phyloP scores from a whole-genome alignment of 2,329 filamentous ascomycete species.

The Shiraia bambusicola region DNA sequence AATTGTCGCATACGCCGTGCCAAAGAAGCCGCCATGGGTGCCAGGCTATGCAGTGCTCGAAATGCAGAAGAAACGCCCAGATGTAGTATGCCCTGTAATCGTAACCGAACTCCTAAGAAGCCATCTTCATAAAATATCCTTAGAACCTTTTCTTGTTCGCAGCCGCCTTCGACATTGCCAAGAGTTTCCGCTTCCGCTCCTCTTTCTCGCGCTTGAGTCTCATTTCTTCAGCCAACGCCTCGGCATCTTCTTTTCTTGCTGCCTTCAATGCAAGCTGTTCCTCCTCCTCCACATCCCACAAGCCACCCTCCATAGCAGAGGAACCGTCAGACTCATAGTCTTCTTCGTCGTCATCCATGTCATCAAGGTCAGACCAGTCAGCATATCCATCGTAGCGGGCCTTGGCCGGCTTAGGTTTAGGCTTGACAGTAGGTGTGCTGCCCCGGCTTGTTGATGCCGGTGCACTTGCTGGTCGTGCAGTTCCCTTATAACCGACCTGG shows the following conservation, averaged over 20 bases:
- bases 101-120: slow-evolving; percentile 25
- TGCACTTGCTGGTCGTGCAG: slow-evolving; percentile 30
- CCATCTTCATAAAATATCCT: slow-evolving; percentile 5
- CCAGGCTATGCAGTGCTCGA: slow-evolving; percentile 36
- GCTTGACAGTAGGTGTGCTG: slow-evolving; percentile 29
- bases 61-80: slow-evolving; percentile 29
- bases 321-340: slow-evolving; percentile 66
- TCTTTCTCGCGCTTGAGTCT: slow-evolving; percentile 39
- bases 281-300: slow-evolving; percentile 72
- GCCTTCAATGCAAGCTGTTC: slow-evolving; percentile 63
- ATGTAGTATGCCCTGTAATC: slow-evolving; percentile 34
- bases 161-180: slow-evolving; percentile 31
- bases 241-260: slow-evolving; percentile 67
- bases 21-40: slow-evolving; percentile 17
- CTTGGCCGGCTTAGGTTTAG: slow-evolving; percentile 31
- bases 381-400: slow-evolving; percentile 44
- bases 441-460: slow-evolving; percentile 28
- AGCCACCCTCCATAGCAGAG: slow-evolving; percentile 77
- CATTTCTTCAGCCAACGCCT: slow-evolving; percentile 61
- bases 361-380: slow-evolving; percentile 41
- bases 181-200: slow-evolving; percentile 39
- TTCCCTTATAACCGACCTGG: slow-evolving; percentile 42
- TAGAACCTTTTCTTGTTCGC: slow-evolving; percentile 35
- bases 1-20: slow-evolving; percentile 23
- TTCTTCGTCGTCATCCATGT: slow-evolving; percentile 61